phyloP scores from a whole-genome alignment of 2,329 filamentous ascomycete genomes.

The Trichoderma arundinaceum region DNA sequence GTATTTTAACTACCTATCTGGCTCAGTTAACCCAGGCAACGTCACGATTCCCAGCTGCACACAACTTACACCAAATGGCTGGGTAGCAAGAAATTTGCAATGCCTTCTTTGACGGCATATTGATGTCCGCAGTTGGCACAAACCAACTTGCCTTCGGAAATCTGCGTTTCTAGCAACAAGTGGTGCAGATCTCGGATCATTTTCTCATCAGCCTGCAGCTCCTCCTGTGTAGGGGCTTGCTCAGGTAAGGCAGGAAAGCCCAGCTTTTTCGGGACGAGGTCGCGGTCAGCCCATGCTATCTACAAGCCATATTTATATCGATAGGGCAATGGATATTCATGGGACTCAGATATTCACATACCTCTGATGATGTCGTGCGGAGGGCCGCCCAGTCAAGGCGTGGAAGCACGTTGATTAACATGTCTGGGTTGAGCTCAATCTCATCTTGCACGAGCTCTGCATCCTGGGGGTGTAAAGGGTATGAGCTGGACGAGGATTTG shows the following conservation, averaged over 20 bases:
- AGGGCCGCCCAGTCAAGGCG: conserved; percentile 88
- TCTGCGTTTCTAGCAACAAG: conserved; percentile 85
- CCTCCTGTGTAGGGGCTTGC: conserved; percentile 65
- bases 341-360: conserved; percentile 48
- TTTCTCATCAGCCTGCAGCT: conserved; percentile 69
- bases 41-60: not conserved
- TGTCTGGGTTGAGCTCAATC: conserved; percentile 77
- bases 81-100: conserved; percentile 93
- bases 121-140: conserved; percentile 93
- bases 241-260: conserved; percentile 77
- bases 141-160: conserved; percentile 85
- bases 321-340: not conserved
- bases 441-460: conserved; percentile 90
- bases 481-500: conserved; percentile 79
- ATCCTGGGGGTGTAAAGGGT: conserved; percentile 90
- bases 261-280: conserved; percentile 57
- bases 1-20: not conserved
- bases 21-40: not conserved
- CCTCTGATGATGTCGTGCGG: conserved; percentile 75
- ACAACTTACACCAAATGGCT: conserved; percentile 76
- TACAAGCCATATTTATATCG: conserved; percentile 22
- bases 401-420: conserved; percentile 84
- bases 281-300: not conserved
- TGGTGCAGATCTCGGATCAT: conserved; percentile 78
- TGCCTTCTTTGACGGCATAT: conserved; percentile 93